Conservation (phyloP, 352 stramenopile species). For the Globisporangium mamillatum region DNA sequence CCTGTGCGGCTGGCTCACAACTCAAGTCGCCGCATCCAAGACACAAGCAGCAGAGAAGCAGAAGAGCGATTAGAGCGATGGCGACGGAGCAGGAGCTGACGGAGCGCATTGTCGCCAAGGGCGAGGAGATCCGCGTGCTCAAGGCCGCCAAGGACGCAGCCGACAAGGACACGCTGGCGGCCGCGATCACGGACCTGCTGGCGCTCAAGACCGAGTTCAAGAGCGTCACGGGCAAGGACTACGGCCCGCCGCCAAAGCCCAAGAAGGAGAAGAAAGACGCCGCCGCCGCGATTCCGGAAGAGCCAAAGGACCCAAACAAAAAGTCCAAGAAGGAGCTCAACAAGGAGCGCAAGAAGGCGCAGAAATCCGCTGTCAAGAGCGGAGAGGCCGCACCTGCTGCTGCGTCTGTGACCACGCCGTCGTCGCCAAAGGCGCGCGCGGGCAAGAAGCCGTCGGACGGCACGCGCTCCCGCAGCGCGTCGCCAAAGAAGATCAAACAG, state of each 20-base stretch:
- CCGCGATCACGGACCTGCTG: slow-evolving; percentile 53
- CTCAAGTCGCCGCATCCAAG: neutral
- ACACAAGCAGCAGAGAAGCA: neutral
- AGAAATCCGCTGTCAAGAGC: slow-evolving; percentile 71
- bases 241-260: slow-evolving; percentile 53
- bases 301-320: slow-evolving; percentile 46
- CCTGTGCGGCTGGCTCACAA: neutral
- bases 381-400: slow-evolving; percentile 23
- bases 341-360: slow-evolving; percentile 86
- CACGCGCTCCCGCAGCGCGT: neutral
- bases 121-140: slow-evolving; percentile 68
- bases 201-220: slow-evolving; percentile 81
- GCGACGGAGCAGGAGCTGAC: slow-evolving; percentile 55
- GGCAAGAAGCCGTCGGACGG: slow-evolving; percentile 9
- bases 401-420: slow-evolving; percentile 4
- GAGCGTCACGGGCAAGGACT: slow-evolving; percentile 67
- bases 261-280: slow-evolving; percentile 62
- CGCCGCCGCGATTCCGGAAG: slow-evolving; percentile 15
- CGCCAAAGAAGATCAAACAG: slow-evolving; percentile 23
- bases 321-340: slow-evolving; percentile 89
- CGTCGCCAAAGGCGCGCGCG: neutral
- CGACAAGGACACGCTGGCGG: slow-evolving; percentile 49
- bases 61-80: slow-evolving; percentile 19
- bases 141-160: slow-evolving; percentile 55
- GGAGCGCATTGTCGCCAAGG: slow-evolving; percentile 57